These are phyloP conservation scores for Rhizopogon roseolus DNA, from an alignment of 768 basidiomycete species.

Conservation along the genomic window DNA sequence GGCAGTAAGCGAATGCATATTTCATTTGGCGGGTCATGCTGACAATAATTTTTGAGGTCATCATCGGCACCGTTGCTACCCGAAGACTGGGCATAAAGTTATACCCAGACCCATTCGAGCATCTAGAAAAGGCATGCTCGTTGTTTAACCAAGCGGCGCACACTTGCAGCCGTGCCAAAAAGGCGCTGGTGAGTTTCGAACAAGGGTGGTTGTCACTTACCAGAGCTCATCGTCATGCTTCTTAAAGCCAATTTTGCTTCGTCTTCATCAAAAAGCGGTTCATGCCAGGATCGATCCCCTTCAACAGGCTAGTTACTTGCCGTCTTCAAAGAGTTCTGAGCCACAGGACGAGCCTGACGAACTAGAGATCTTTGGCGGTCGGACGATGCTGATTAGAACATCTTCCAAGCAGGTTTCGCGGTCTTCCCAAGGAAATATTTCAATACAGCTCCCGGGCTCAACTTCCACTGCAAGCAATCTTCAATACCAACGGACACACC, in stretches of 20 bases:
- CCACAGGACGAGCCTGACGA: constrained; percentile 12
- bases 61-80: constrained; percentile 52
- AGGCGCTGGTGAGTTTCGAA: constrained; percentile 36
- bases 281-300: constrained; percentile 20
- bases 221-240: neutral
- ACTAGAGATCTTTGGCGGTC: constrained; percentile 31
- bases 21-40: neutral
- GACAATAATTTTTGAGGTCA: constrained; percentile 30
- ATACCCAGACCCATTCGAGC: constrained; percentile 38
- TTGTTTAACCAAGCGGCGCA: constrained; percentile 41
- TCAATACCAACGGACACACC: neutral
- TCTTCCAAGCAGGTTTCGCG: neutral
- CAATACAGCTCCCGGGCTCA: neutral
- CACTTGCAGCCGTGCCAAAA: constrained; percentile 44
- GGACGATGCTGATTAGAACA: constrained; percentile 22
- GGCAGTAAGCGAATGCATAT: constrained; percentile 33
- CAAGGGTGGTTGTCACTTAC: neutral
- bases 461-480: neutral
- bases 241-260: constrained; percentile 39
- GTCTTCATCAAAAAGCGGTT: constrained; percentile 39
- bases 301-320: constrained; percentile 11
- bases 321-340: constrained; percentile 5
- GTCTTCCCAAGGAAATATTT: neutral
- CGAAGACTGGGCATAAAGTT: constrained; percentile 38
- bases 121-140: constrained; percentile 42